Base-by-base conservation (phyloP, 495 filamentous ascomycete species). In the Trypethelium eluteriae region DNA sequence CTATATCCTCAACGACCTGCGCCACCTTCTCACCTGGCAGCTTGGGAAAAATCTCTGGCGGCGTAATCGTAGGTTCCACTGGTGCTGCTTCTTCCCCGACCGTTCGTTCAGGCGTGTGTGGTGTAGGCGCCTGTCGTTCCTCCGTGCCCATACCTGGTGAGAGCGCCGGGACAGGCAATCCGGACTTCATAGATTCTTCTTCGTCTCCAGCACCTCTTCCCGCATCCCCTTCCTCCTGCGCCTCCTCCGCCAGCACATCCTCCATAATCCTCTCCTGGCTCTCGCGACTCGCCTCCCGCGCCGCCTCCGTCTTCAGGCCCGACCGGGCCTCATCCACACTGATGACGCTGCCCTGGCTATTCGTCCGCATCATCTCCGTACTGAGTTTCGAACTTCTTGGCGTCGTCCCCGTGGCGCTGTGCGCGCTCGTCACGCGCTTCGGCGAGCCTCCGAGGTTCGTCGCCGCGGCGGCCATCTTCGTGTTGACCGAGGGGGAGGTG, bases 281-380 rank as follows among this genome's bases (percentile, higher is more conserved):
- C 14, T 59, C 53, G 32, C 53, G 53, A 14, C 53, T 59, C 5
- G 5, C 32, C 53, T 59, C 53, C 18, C 53, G 34, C 18, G 6
- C 53, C 32, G 6, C 53, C 32, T 59, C 53, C 11, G 7, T 7
- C 53, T 36, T 59, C 5, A 59, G 53, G 1, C 53, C 18, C 36
- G 11, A 32, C 32, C 14, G 34, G 53, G 5, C 36, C 7, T 59
- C 53, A 46, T 79, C 77, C 14, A 75, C 70, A 18, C 76, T 78
- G 39, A 89, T 85, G 47, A 95, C 84, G 72, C 92, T 96, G 36
- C 92, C 92, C 65, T 91, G 87, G 66, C 90, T 94, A 74, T 96
- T 95, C 34, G 91, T 95, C 25, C 92, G 85, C 90, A 96, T 92
- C 92, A 96, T 96, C 76, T 96, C 92, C 46, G 88, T 90, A 2